Evolutionary conservation across 2,329 filamentous ascomycete genomes (phyloP), one percentile per base, ranked within the genome.

Genomic region (Parastagonospora avenae): DNA sequence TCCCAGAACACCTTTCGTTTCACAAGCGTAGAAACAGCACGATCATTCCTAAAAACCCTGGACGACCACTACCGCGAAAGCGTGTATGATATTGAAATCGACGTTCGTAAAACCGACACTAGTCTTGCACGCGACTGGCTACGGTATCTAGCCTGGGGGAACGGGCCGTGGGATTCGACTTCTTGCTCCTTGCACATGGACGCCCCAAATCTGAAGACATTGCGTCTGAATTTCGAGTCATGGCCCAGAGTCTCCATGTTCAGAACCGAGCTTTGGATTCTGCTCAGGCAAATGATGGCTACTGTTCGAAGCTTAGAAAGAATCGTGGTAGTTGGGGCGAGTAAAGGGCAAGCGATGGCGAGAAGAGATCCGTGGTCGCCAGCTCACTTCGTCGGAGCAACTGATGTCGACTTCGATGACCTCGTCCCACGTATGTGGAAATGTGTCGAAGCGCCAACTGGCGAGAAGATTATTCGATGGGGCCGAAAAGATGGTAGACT

Each of bases 1-100:
- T 45, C 64, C 5, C 59, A 63, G 2, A 76, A 75, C 52, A 63
- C 53, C 9, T 75, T 76, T 54, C 59, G 64, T 35, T 77, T 77
- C 58, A 74, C 69, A 6, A 62, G 54, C 30, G 60, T 70, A 12
- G 62, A 68, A 27, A 53, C 57, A 37, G 62, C 68, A 43, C 62
- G 61, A 4, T 37, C 47, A 8, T 76, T 75, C 59, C 56, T 75
- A 30, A 33, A 39, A 0, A 53, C 56, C 2, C 48, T 74, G 6
- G 61, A 62, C 6, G 37, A 56, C 5, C 42, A 53, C 9, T 51
- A 64, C 44, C 55, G 59, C 32, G 48, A 54, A 3, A 53, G 57
- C 15, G 56, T 77, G 4, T 56, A 59, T 2, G 64, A 72, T 42
- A 47, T 76, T n/a, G 72, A 75, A 33, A 62, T 77, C 38, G 72